Evolutionary conservation across 495 filamentous ascomycete genomes (phyloP).

Genomic region (Cetradonia linearis): DNA sequence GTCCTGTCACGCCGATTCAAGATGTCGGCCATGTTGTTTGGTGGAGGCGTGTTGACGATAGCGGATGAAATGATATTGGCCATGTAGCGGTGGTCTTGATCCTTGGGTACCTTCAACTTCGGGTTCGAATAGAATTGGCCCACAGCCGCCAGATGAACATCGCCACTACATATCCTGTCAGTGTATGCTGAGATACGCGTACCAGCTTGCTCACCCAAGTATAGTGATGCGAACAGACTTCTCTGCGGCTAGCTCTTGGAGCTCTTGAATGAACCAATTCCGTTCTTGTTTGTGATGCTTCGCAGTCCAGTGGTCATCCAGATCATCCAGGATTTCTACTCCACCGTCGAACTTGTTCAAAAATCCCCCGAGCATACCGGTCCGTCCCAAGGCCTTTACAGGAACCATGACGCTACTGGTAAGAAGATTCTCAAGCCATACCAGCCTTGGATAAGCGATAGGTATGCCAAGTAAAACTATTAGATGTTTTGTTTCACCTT

Average conservation of each 20-base stretch:
- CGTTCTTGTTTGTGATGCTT: conserved; percentile 86
- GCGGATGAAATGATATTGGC: conserved; percentile 81
- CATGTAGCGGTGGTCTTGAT: conserved; percentile 90
- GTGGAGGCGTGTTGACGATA: conserved; percentile 83
- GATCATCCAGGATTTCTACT: conserved; percentile 84
- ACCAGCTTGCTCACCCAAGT: conserved; percentile 44
- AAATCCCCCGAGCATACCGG: conserved; percentile 69
- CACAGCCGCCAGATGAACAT: conserved; percentile 86
- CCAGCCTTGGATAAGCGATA: conserved; percentile 86
- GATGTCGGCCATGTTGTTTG: conserved; percentile 79
- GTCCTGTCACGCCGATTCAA: conserved; percentile 90
- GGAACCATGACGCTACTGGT: conserved; percentile 78
- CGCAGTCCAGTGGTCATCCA: conserved; percentile 95
- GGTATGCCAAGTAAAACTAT: conserved; percentile 79
- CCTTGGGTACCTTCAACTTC: conserved; percentile 63
- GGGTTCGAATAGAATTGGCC: conserved; percentile 92
- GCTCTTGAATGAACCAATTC: conserved; percentile 72
- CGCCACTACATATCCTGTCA: conserved; percentile 45
- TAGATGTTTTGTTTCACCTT: conserved; percentile 78
- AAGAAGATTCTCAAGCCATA: conserved; percentile 60
- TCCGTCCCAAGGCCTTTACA: conserved; percentile 75
- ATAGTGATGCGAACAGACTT: conserved; percentile 89
- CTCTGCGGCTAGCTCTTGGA: conserved; percentile 83
- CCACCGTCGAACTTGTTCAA: conserved; percentile 86
- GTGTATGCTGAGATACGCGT: conserved; percentile 14